Base-by-base conservation (phyloP, 495 filamentous ascomycete species). In the Penicillium chermesinum region DNA sequence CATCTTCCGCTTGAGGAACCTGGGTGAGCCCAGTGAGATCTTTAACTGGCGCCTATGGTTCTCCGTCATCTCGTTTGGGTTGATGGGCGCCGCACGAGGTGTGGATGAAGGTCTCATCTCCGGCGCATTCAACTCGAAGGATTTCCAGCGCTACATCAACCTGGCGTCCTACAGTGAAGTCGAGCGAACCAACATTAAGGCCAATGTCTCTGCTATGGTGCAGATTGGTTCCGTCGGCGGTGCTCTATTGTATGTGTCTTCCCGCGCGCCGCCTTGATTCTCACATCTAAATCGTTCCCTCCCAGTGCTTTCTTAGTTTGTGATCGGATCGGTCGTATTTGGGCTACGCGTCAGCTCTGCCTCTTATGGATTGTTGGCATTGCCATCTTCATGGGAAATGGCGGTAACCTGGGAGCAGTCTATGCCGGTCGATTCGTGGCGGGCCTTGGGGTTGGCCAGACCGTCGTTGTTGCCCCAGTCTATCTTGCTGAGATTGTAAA, bases 81-180 rank as follows among this genome's bases (percentile, higher is more conserved):
- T 86, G 9, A 79, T 87, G 64, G 84, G 84, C 43, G 84, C 85
- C 19, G 85, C 85, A 13, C 63, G 71, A 7, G 71, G 71, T 49
- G 58, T 88, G n/a, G 85, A 88, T 52, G 85, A 88, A 60, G 85
- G 84, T 25, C 68, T 87, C 36, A 87, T 86, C 57, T 79, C 77
- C 7, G 83, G 71, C 5, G 80, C 83, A 15, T 81, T 86, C 62
- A 78, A 81, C 52, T 81, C 80, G 12, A 71, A 73, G 38, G 72
- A 82, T 36, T 88, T 87, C 52, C 74, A 82, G 53, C 51, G 62
- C 3, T 74, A 71, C 36, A 84, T 86, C 66, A 51, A 70, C 41
- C 74, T 70, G 32, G 76, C 79, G 50, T 70, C 79, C 16, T 81
- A 83, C 50, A 66, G 65, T 43, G 60, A 63, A 12, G 76, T 79